Conservation (phyloP, 495 filamentous ascomycete species). For the Neurospora sp. region DNA sequence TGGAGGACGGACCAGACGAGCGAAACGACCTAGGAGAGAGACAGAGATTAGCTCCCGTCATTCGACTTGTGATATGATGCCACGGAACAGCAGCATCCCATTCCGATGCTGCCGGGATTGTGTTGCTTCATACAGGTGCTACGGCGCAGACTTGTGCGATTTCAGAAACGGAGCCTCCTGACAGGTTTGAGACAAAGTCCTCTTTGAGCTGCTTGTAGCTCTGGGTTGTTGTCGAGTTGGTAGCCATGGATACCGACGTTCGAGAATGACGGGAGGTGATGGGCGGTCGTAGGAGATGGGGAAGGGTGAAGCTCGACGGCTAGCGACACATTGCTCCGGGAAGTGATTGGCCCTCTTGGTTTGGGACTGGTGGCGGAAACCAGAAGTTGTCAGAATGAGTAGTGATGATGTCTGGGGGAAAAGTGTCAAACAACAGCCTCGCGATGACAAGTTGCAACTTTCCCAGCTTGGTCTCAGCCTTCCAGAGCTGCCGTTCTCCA, state of each 20-base stretch:
- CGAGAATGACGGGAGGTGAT: background rate
- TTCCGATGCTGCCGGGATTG: background rate
- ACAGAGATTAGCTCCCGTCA: background rate
- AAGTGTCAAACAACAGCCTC: background rate
- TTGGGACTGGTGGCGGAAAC: background rate
- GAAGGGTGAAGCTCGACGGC: background rate
- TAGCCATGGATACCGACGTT: slow-evolving; percentile 18
- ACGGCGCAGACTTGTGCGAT: slow-evolving; percentile 79
- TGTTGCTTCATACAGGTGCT: slow-evolving; percentile 57
- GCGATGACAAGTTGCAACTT: slow-evolving; percentile 2
- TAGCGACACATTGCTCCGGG: slow-evolving; percentile 6
- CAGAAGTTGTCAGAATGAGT: background rate
- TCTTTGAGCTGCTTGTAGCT: slow-evolving; percentile 87
- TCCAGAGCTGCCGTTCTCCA: background rate
- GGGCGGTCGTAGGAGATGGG: background rate
- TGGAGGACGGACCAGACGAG: slow-evolving; percentile 87
- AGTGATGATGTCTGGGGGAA: background rate
- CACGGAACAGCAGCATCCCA: background rate
- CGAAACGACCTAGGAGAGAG: slow-evolving; percentile 53
- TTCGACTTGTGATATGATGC: background rate
- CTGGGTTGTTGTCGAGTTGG: slow-evolving; percentile 20
- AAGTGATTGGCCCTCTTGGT: background rate
- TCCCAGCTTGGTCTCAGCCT: background rate
- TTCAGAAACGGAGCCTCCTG: slow-evolving; percentile 73
- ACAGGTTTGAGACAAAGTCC: slow-evolving; percentile 86